phyloP scores from a whole-genome alignment of 1,284 basidiomycete species.

The Quambalaria eucalypti region DNA sequence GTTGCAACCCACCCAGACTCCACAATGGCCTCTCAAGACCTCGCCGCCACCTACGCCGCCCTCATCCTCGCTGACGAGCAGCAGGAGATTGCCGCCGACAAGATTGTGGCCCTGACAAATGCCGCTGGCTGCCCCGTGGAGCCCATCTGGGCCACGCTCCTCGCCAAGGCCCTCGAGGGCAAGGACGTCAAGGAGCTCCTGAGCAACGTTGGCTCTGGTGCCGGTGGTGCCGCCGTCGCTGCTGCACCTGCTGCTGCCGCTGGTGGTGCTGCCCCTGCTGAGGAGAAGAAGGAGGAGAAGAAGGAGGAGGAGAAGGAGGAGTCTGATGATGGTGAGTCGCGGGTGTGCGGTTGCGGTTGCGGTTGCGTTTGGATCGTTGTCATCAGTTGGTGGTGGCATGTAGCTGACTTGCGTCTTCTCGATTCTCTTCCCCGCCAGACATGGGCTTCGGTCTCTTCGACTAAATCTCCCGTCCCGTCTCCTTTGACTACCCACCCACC shows the following conservation, averaged over 20 bases:
- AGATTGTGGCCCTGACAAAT: conserved; percentile 70
- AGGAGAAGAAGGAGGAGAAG: conserved; percentile 70
- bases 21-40: conserved; percentile 24
- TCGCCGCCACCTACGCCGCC: conserved; percentile 59
- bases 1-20: too few species aligned
- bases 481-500: too few species aligned
- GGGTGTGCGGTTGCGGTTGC: too few species aligned
- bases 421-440: too few species aligned
- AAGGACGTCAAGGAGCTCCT: conserved; percentile 94
- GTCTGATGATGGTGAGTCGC: conserved; percentile 44
- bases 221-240: conserved; percentile 54
- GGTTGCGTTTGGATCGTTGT: too few species aligned
- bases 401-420: too few species aligned
- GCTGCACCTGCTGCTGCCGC: conserved; percentile 55
- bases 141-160: conserved; percentile 91
- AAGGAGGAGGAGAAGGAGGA: conserved; percentile 48
- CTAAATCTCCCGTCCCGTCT: too few species aligned
- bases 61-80: conserved; percentile 80
- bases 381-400: too few species aligned
- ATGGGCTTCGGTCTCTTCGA: too few species aligned
- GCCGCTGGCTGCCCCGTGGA: conserved; percentile 82
- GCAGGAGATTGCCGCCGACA: conserved; percentile 86
- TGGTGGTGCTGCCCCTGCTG: conserved; percentile 60
- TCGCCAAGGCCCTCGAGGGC: conserved; percentile 94
- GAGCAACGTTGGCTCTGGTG: conserved; percentile 77